Evolutionary conservation across 2,329 filamentous ascomycete species (phyloP), one percentile per base, ranked within the genome.

Genomic region (Diatrype stigma): DNA sequence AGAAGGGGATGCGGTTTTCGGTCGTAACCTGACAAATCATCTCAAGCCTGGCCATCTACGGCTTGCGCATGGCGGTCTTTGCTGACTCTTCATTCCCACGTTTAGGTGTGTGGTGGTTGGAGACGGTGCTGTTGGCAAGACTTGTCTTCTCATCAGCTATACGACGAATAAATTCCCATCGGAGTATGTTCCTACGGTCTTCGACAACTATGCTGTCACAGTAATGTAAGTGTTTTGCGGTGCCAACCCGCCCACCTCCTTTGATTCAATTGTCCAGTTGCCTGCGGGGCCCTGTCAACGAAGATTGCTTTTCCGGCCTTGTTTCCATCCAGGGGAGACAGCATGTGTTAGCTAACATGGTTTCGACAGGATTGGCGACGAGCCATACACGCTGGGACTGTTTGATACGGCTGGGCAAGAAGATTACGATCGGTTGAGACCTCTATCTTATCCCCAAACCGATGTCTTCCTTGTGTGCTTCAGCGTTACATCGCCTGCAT

Each of bases 121-220:
- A 71, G 94, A 99, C 74, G 94, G 94, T 92, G 94, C 94, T 60
- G 94, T 99, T 63, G 94, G 94, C 73, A 99, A 99, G 82, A 99
- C 94, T 61, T 99, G 94, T 76, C 85, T 99, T 59, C 85, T 99
- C 69, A 99, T 99, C 77, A 96, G 90, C 71, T 99, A 99, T 76
- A 99, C 94, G 59, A 99, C 94, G 59, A 99, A 99, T 82, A 97
- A 97, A 68, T 99, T 99, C 73, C 94, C 94, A 34, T 96, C 92
- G 66, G 94, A 99, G 92, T 99, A 99, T 73, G 94, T 99, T 52
- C 94, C 94, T 48, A 99, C 94, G 28, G 94, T 99, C 58, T 99
- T 99, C 73, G 94, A 99, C 74, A 99, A 99, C 77, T 99, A 99
- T 82, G 94, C 94, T 52, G 94, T 99, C 70, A 99, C 94, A 60